These are phyloP conservation scores for Syzygium aromaticum DNA, from an alignment of 345 rosid species.

Conservation along the genomic window DNA sequence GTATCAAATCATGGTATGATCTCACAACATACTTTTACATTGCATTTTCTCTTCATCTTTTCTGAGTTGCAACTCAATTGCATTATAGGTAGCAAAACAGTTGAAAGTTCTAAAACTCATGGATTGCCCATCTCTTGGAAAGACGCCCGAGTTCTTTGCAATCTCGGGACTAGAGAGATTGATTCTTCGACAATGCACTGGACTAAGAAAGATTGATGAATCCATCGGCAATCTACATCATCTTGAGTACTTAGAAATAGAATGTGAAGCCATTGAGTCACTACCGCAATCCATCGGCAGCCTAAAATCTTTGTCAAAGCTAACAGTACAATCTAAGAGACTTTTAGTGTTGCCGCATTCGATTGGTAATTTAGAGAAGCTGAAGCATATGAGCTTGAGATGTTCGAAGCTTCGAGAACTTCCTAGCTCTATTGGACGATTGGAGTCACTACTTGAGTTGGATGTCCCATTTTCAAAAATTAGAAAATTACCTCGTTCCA, in stretches of 20 bases:
- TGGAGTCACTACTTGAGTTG: too few relatives aligned
- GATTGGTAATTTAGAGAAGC: rapidly evolving
- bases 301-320: too few relatives aligned
- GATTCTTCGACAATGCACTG: neutral
- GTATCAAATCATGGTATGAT: neutral
- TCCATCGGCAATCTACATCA: neutral
- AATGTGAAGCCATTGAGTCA: too few relatives aligned
- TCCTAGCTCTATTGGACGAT: neutral
- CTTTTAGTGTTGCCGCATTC: rapidly evolving
- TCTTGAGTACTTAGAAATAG: neutral
- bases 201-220: neutral
- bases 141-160: neutral
- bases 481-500: too few relatives aligned
- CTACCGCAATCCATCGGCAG: too few relatives aligned
- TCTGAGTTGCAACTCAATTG: neutral
- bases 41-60: neutral
- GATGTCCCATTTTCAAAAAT: too few relatives aligned
- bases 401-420: rapidly evolving
- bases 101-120: neutral
- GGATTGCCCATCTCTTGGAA: neutral
- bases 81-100: neutral
- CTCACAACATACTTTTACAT: neutral
- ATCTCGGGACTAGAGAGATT: neutral
- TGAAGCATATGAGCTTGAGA: neutral
- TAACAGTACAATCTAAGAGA: too few relatives aligned